Base-by-base conservation (phyloP, 2,329 filamentous ascomycete species). In the Neoscytalidium dimidiatum region DNA sequence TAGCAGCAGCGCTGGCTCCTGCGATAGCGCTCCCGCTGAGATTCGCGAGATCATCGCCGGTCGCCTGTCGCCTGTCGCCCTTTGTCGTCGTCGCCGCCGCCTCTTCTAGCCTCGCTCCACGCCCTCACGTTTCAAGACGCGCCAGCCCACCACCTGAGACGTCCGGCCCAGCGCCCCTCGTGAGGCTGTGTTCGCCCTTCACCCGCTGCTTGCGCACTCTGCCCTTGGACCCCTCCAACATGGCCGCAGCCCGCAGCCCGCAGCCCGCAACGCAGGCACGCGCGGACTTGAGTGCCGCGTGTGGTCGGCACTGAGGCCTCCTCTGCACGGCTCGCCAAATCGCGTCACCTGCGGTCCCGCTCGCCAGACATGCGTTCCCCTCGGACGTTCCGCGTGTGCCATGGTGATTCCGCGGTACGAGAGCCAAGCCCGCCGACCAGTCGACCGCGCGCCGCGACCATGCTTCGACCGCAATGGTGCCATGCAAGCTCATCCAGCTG, bases 11-110 rank as follows among this genome's bases (percentile, higher is more conserved):
- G 4, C 13, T n/a, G 11, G 31, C 8, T 14, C 8, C 6, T 46
- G 43, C 23, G 21, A 49, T 33, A 17, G 48, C 48, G 48, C 48
- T 51, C 38, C 41, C 52, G 23, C 56, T 9, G 11, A 58, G 56
- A 58, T 58, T 58, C 56, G 56, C 56, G 56, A 58, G 56, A 58
- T 58, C 26, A 28, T 13, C 56, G 38, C 26, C 38, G 3, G n/a
- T n/a, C n/a, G n/a, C n/a, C n/a, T n/a, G n/a, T n/a, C n/a, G n/a
- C n/a, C n/a, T n/a, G n/a, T n/a, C n/a, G n/a, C n/a, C n/a, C n/a
- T n/a, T n/a, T n/a, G n/a, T n/a, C n/a, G n/a, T n/a, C n/a, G n/a
- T n/a, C n/a, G n/a, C n/a, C n/a, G n/a, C n/a, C n/a, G n/a, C n/a
- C n/a, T n/a, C n/a, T n/a, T n/a, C n/a, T n/a, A n/a, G n/a, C n/a